phyloP scores from a whole-genome alignment of 2,329 filamentous ascomycete genomes.

The Fusarium tanahbumbuense region DNA sequence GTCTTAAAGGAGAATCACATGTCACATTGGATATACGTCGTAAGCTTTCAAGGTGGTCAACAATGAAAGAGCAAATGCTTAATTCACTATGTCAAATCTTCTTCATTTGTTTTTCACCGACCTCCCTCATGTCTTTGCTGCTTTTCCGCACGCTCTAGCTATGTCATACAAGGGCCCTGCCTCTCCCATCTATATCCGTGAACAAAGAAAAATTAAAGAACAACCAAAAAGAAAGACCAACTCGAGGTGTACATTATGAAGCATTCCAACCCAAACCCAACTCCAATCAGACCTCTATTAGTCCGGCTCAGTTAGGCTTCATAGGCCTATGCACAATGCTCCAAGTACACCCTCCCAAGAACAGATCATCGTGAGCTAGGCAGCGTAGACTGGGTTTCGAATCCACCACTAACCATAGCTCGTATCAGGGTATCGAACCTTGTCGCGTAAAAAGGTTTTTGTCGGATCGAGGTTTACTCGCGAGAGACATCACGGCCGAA shows the following conservation, averaged over 20 bases:
- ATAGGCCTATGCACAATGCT: conserved; percentile 45
- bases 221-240: conserved; percentile 34
- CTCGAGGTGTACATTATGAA: conserved; percentile 40
- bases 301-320: conserved; percentile 45
- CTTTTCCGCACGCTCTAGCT: conserved; percentile 40
- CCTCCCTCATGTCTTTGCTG: conserved; percentile 16
- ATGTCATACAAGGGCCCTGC: conserved; percentile 42
- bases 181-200: conserved; percentile 41
- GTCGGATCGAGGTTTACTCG: conserved; percentile 65
- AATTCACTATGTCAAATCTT: conserved; percentile 23
- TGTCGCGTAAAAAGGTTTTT: conserved; percentile 37
- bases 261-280: conserved; percentile 43
- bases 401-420: conserved; percentile 26
- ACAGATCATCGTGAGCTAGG: conserved; percentile 41
- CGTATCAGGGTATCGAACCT: conserved; percentile 44
- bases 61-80: neutral
- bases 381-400: conserved; percentile 17
- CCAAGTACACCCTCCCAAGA: conserved; percentile 47
- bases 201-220: conserved; percentile 41
- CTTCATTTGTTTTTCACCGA: conserved; percentile 14
- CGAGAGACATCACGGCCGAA: conserved; percentile 95
- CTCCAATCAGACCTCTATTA: conserved; percentile 48
- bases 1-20: neutral
- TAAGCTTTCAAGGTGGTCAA: neutral
- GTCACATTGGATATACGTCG: neutral